Percentiles rank a stretch among this genome's conserved stretches.
phyloP scores from a whole-genome alignment of 202 grass and related monocot genomes.

The Carex sylvatica region DNA sequence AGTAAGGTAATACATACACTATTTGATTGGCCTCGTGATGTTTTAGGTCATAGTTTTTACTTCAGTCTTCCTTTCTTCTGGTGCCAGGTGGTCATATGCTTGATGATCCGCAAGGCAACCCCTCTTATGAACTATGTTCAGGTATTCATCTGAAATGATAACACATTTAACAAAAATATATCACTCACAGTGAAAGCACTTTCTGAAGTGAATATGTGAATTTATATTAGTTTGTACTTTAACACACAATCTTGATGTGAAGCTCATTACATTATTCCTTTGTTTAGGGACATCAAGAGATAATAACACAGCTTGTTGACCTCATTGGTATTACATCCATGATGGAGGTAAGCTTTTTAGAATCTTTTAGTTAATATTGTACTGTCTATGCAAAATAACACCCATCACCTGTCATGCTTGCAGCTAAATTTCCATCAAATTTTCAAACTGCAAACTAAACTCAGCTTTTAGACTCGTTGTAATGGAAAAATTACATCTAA shows the following conservation, averaged over 20 bases:
- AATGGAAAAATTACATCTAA: not conserved
- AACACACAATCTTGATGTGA: slow-evolving; percentile 15
- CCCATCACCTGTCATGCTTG: not conserved
- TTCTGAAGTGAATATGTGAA: slow-evolving; percentile 3
- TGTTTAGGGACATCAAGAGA: slow-evolving; percentile 67
- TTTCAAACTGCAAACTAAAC: not conserved
- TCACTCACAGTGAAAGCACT: not conserved
- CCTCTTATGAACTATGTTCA: slow-evolving; percentile 87
- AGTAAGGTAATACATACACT: slow-evolving; percentile 69
- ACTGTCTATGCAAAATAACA: not conserved
- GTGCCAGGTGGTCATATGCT: slow-evolving; percentile 86
- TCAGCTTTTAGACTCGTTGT: not conserved
- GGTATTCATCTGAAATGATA: slow-evolving; percentile 45
- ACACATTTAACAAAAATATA: slow-evolving; percentile 3
- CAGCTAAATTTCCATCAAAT: too few species aligned
- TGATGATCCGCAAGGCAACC: slow-evolving; percentile 83
- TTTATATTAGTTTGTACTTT: slow-evolving; percentile 11
- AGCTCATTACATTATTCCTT: slow-evolving; percentile 19
- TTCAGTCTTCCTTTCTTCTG: slow-evolving; percentile 30
- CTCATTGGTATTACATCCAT: slow-evolving; percentile 96
- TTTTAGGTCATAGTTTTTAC: slow-evolving; percentile 11
- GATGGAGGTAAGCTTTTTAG: slow-evolving; percentile 63
- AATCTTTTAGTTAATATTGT: slow-evolving; percentile 33
- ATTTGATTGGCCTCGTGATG: not conserved
- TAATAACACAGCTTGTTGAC: slow-evolving; percentile 87